Conservation (phyloP, 768 basidiomycete genomes). For the Favolaschia claudopus region DNA sequence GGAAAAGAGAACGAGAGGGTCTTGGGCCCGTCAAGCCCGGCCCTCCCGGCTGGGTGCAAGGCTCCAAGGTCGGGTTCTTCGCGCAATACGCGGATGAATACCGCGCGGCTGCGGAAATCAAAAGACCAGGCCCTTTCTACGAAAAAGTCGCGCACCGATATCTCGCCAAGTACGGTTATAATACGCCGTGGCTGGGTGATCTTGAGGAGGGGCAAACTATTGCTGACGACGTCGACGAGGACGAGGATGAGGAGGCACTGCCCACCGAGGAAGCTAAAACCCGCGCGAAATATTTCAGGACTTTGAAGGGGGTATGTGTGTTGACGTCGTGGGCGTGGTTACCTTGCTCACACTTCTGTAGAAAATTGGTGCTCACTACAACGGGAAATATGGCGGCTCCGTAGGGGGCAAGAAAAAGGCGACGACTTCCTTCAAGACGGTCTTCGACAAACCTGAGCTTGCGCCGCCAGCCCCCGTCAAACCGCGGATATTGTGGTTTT, state of each 20-base stretch:
- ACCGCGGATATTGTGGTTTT: background rate
- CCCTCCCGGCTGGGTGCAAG: background rate
- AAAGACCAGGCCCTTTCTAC: background rate
- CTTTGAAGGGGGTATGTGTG: background rate
- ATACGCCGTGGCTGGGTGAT: background rate
- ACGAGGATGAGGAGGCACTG: background rate
- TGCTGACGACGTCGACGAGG: background rate
- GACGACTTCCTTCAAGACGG: background rate
- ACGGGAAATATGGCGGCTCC: background rate
- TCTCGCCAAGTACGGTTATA: background rate
- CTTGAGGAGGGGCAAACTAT: background rate
- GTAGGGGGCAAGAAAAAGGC: background rate
- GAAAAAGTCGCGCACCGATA: background rate
- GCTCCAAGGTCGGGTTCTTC: background rate
- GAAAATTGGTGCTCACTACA: slow-evolving; percentile 1
- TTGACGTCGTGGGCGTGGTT: too few relatives aligned
- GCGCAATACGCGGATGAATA: background rate
- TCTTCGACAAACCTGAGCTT: background rate
- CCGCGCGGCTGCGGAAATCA: background rate
- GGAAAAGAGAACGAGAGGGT: background rate
- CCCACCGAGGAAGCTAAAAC: background rate
- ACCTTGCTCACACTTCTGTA: too few relatives aligned
- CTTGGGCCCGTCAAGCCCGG: background rate
- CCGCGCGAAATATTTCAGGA: background rate
- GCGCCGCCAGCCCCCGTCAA: background rate